phyloP scores from a whole-genome alignment of 2,329 filamentous ascomycete species.

The Diaporthe citrichinensis region DNA sequence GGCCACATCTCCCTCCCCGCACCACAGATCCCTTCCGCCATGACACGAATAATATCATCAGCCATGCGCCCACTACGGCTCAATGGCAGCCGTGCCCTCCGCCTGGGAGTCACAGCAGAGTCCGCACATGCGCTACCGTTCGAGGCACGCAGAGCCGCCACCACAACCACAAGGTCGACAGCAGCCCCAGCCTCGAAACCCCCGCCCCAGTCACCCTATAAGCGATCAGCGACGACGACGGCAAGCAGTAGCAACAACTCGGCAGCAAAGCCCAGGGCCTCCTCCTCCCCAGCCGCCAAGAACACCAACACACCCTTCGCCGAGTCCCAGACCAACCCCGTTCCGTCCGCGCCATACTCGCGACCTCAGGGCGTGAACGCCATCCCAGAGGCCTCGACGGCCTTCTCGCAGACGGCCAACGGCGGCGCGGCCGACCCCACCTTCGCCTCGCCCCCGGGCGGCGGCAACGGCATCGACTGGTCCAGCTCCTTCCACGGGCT shows the following conservation, averaged over 20 bases:
- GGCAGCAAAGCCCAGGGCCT: conserved; percentile 7
- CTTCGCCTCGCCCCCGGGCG: conserved; percentile 42
- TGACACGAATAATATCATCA: conserved; percentile 38
- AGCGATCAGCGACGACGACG: conserved; percentile 32
- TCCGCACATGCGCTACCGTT: background rate
- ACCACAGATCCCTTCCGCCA: conserved; percentile 15
- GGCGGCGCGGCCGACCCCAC: conserved; percentile 19
- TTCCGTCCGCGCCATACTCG: conserved; percentile 34
- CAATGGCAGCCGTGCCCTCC: conserved; percentile 17
- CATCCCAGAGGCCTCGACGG: conserved; percentile 36
- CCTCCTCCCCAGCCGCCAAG: conserved; percentile 23
- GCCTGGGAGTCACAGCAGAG: background rate
- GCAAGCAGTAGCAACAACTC: background rate
- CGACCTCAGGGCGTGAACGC: conserved; percentile 18
- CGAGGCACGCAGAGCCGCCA: conserved; percentile 28
- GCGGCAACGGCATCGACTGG: conserved; percentile 75
- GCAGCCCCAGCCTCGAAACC: conserved; percentile 23
- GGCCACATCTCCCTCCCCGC: background rate
- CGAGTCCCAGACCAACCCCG: conserved; percentile 38
- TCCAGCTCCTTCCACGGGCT: conserved; percentile 86
- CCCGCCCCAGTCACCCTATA: conserved; percentile 29
- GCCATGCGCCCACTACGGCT: conserved; percentile 37
- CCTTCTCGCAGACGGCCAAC: conserved; percentile 35
- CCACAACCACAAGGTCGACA: conserved; percentile 29
- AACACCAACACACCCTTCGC: conserved; percentile 35